phyloP scores from a whole-genome alignment of 1,139 yeast genomes.

The Candida glucosophila region DNA sequence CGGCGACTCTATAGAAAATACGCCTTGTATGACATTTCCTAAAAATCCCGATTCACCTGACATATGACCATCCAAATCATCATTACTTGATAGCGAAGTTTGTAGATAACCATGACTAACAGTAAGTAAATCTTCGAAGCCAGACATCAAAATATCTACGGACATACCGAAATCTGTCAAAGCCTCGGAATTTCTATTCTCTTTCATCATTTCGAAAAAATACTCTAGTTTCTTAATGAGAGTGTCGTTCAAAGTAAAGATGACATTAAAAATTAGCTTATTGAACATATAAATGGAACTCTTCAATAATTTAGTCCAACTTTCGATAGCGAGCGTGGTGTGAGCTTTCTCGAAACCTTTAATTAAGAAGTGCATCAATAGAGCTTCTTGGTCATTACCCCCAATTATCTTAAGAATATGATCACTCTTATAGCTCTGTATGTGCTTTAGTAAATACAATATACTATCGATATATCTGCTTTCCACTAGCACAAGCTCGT shows the following conservation, averaged over 20 bases:
- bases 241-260: slow-evolving; percentile 41
- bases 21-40: slow-evolving; percentile 78
- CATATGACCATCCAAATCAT: slow-evolving; percentile 8
- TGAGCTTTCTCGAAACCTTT: slow-evolving; percentile 28
- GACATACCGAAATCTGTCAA: slow-evolving; percentile 33
- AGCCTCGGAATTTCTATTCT: slow-evolving; percentile 7
- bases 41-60: slow-evolving; percentile 47
- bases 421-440: too few relatives aligned
- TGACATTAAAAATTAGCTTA: slow-evolving; percentile 43
- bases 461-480: too few relatives aligned
- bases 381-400: slow-evolving; percentile 24
- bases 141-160: slow-evolving; percentile 48
- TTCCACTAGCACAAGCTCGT: too few relatives aligned
- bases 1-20: slow-evolving; percentile 73
- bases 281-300: slow-evolving; percentile 39
- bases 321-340: slow-evolving; percentile 33
- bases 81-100: slow-evolving; percentile 18
- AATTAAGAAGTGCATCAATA: slow-evolving; percentile 25
- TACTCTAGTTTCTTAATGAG: slow-evolving; percentile 37
- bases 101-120: slow-evolving; percentile 52
- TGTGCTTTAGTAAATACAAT: too few relatives aligned
- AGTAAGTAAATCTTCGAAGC: slow-evolving; percentile 55
- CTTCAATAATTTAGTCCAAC: slow-evolving; percentile 39
- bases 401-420: slow-evolving; percentile 27
- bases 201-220: slow-evolving; percentile 19